These are phyloP conservation scores for Amborella trichopoda DNA, from an alignment of 164 flowering plant species.

Conservation along the genomic window DNA sequence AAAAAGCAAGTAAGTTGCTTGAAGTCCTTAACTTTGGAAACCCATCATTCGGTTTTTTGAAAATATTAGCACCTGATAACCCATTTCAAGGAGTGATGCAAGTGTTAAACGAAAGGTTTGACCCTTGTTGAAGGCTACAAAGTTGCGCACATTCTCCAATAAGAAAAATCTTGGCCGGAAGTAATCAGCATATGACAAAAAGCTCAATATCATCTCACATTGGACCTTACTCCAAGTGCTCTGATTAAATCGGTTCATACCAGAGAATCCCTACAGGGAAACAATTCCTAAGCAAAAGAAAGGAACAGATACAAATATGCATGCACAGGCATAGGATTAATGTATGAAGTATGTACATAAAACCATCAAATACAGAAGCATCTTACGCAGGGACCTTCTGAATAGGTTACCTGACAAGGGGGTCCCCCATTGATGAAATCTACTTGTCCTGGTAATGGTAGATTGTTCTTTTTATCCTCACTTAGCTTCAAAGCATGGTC, in stretches of 20 bases:
- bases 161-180: constrained; percentile 79
- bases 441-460: constrained; percentile 90
- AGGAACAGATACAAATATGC: background rate
- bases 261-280: constrained; percentile 80
- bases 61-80: constrained; percentile 83
- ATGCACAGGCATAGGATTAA: background rate
- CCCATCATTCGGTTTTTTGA: background rate
- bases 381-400: no score
- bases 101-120: constrained; percentile 82
- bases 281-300: background rate
- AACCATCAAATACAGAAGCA: no score
- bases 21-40: background rate
- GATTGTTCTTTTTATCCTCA: constrained; percentile 35
- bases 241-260: constrained; percentile 88
- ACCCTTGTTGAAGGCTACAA: constrained; percentile 88
- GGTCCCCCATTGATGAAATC: constrained; percentile 98
- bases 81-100: constrained; percentile 96
- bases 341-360: no score
- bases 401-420: constrained; percentile 75
- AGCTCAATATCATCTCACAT: constrained; percentile 93
- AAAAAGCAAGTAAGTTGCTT: background rate
- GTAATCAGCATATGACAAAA: constrained; percentile 84
- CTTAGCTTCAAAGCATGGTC: constrained; percentile 45
- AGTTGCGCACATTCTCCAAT: constrained; percentile 89
- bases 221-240: constrained; percentile 96